These are phyloP conservation scores for Starmerella sp. DNA, from an alignment of 805 yeast genomes.

Conservation along the genomic window DNA sequence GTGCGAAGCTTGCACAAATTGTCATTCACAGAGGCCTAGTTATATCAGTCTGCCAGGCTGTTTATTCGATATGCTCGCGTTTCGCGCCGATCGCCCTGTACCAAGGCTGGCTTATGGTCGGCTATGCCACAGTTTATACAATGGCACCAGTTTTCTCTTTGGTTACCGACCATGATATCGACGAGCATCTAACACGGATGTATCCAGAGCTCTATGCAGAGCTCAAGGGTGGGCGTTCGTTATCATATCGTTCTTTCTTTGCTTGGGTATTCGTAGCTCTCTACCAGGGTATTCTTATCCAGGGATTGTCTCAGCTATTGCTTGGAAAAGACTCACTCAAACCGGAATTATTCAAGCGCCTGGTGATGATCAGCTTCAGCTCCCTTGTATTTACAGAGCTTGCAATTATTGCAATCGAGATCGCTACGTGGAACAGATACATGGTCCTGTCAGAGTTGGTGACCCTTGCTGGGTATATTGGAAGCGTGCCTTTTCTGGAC, in stretches of 20 bases:
- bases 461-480: slow-evolving; percentile 56
- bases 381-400: slow-evolving; percentile 74
- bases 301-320: slow-evolving; percentile 66
- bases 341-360: slow-evolving; percentile 42
- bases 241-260: slow-evolving; percentile 78
- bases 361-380: slow-evolving; percentile 83
- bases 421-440: slow-evolving; percentile 76
- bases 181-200: slow-evolving; percentile 72
- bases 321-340: slow-evolving; percentile 40
- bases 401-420: slow-evolving; percentile 84
- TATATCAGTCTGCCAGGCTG: slow-evolving; percentile 90
- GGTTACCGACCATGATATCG: slow-evolving; percentile 84
- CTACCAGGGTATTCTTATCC: slow-evolving; percentile 84
- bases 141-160: slow-evolving; percentile 97
- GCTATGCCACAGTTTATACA: slow-evolving; percentile 92
- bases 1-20: slow-evolving; percentile 90
- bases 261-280: slow-evolving; percentile 82
- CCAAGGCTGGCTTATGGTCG: slow-evolving; percentile 97
- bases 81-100: slow-evolving; percentile 91
- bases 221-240: slow-evolving; percentile 72
- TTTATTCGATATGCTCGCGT: slow-evolving; percentile 70
- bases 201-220: slow-evolving; percentile 95
- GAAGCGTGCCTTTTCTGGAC: slow-evolving; percentile 67
- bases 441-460: slow-evolving; percentile 65
- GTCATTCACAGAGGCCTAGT: slow-evolving; percentile 92